phyloP scores from a whole-genome alignment of 805 yeast genomes.

The Alloascoidea hylecoeti region DNA sequence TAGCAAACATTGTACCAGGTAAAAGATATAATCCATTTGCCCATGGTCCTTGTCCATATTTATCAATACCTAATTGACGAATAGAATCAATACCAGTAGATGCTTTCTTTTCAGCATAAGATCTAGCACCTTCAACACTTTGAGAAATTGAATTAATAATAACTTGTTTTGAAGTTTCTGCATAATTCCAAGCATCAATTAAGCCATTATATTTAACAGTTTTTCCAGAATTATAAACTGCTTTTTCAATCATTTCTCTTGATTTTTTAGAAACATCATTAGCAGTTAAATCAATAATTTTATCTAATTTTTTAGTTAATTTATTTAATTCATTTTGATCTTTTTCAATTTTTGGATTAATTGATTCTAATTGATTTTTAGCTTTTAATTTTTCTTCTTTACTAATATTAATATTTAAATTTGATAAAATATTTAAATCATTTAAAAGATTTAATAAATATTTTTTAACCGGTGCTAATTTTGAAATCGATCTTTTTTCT shows the following conservation, averaged over 20 bases:
- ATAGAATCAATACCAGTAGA: slow-evolving; percentile 45
- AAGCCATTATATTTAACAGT: slow-evolving; percentile 47
- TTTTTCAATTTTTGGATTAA: slow-evolving; percentile 52
- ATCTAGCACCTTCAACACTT: slow-evolving; percentile 53
- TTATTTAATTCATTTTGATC: slow-evolving; percentile 34
- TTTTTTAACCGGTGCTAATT: slow-evolving; percentile 83
- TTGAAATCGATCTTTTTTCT: slow-evolving; percentile 80
- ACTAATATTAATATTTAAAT: slow-evolving; percentile 43
- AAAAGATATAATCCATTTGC: slow-evolving; percentile 49
- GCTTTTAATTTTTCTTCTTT: slow-evolving; percentile 32
- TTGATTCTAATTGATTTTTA: slow-evolving; percentile 31
- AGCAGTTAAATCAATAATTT: slow-evolving; percentile 45
- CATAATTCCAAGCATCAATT: slow-evolving; percentile 52
- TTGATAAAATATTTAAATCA: slow-evolving; percentile 51
- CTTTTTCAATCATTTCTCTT: slow-evolving; percentile 31
- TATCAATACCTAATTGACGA: slow-evolving; percentile 41
- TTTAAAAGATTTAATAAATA: slow-evolving; percentile 53
- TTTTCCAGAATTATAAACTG: slow-evolving; percentile 38
- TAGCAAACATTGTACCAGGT: slow-evolving; percentile 71
- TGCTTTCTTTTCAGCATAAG: slow-evolving; percentile 50
- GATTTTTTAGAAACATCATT: slow-evolving; percentile 48
- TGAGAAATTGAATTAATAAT: slow-evolving; percentile 51
- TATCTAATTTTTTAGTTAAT: slow-evolving; percentile 45
- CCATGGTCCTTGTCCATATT: slow-evolving; percentile 55
- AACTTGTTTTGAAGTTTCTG: slow-evolving; percentile 49